phyloP scores from a whole-genome alignment of 345 rosid genomes.

The Salix exigua region DNA sequence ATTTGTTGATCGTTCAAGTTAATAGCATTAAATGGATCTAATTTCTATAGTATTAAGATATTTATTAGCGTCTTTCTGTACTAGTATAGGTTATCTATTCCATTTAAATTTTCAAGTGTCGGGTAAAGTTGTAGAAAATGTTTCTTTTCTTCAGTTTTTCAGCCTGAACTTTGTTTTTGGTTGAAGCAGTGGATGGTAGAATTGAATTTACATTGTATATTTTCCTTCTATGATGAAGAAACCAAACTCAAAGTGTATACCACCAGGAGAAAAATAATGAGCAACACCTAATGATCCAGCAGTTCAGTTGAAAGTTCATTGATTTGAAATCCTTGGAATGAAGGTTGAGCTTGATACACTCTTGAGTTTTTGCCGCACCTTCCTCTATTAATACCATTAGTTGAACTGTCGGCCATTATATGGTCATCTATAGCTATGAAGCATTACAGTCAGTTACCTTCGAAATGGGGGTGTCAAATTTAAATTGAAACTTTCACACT shows the following conservation, averaged over 20 bases:
- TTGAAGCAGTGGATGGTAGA: too few relatives aligned
- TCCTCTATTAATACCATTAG: background rate
- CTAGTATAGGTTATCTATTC: background rate
- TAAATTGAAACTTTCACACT: background rate
- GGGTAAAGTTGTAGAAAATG: background rate
- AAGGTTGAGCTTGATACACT: background rate
- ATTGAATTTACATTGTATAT: too few relatives aligned
- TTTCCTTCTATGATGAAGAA: background rate
- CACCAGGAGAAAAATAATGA: background rate
- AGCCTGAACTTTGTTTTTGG: too few relatives aligned
- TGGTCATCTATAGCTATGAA: background rate
- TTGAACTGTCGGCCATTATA: background rate
- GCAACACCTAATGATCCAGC: background rate
- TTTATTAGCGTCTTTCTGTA: background rate
- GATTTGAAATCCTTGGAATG: background rate
- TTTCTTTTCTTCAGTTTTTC: too few relatives aligned
- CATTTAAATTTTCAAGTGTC: background rate
- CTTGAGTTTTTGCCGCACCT: background rate
- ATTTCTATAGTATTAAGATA: background rate
- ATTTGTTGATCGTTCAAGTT: conserved; percentile 9
- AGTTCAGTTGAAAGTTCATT: background rate
- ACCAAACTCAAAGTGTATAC: background rate
- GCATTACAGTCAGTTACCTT: background rate
- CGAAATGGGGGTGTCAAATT: background rate
- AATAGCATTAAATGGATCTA: background rate